These are phyloP conservation scores for Fusarium scirpi DNA, from an alignment of 2,329 filamentous ascomycete species.

Conservation along the genomic window DNA sequence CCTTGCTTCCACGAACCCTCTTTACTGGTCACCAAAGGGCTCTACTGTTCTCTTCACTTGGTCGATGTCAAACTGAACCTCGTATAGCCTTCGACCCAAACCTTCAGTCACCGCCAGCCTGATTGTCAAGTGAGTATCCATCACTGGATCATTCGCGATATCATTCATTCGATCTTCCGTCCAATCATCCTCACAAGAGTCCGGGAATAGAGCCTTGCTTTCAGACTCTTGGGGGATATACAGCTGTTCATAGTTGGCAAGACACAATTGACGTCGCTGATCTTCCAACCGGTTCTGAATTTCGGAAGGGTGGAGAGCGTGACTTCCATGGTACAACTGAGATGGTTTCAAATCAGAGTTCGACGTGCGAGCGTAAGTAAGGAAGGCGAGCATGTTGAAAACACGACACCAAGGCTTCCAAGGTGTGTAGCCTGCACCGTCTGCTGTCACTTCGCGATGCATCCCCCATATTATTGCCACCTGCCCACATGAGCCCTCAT, in stretches of 20 bases:
- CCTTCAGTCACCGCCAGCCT: conserved; percentile 22
- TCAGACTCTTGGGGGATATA: background rate
- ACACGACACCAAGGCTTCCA: conserved; percentile 40
- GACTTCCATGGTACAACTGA: conserved; percentile 2
- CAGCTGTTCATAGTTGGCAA: background rate
- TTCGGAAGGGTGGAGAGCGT: conserved; percentile 12
- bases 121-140: conserved; percentile 5
- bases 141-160: background rate
- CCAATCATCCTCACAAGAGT: conserved; percentile 6
- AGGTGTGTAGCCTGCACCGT: background rate
- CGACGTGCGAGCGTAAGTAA: conserved; percentile 2
- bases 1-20: background rate
- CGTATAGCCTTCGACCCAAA: conserved; percentile 35
- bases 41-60: background rate
- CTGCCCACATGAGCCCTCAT: background rate
- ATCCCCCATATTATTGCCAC: conserved; percentile 40
- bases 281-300: conserved; percentile 29
- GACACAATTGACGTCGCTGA: conserved; percentile 27
- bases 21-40: background rate
- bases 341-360: background rate
- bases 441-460: conserved; percentile 2
- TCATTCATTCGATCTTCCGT: conserved; percentile 20
- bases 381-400: conserved; percentile 29
- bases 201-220: conserved; percentile 33
- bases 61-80: conserved; percentile 27